Base-by-base conservation (phyloP, 768 basidiomycete genomes). In the Auriscalpium microsporum region DNA sequence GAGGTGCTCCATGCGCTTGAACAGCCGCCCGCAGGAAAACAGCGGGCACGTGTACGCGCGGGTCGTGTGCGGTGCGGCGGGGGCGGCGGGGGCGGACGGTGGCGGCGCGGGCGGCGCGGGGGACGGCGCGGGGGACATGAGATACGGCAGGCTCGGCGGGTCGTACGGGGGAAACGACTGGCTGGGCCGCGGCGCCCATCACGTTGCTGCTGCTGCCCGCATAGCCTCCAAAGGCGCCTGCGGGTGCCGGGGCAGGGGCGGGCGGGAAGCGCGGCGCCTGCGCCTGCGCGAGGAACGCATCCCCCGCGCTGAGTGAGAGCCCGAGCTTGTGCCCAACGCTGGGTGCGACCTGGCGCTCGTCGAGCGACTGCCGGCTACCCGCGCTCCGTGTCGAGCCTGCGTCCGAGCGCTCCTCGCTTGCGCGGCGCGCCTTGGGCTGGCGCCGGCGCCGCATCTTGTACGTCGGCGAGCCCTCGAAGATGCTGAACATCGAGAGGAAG, bases 1-100 rank as follows among this genome's bases (percentile, higher is more conserved):
- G 61, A 94, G 78, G 66, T 95, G 92, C 65, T 95, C 93, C 80
- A 87, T 85, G 10, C 93, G 82, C 76, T 92, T 94, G 81, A 94
- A 95, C 61, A 87, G 72, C 58, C 87, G 75, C 3, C 87, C 83
- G 65, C 93, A 96, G 13, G 88, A 87, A 68, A 81, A 84, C 2
- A 92, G 76, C 17, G 90, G 90, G 69, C 93, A 95, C 49, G 84
- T 79, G 64, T 84, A 94, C 4, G 82, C 83, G 65, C 84, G 85
- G 54, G 58, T 57, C n/a, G 62, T 65, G 50, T 62, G 65, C 44
- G 48, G 54, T 33, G 52, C 52, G 19, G 55, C 54, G 48, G 54
- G 52, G 58, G 28, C 53, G 44, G 60, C 61, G n/a, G n/a, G n/a
- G n/a, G n/a, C n/a, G n/a, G n/a, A n/a, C n/a, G 59, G 46, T 10